Evolutionary conservation across 768 basidiomycete species (phyloP), one percentile per base, ranked within the genome.

Genomic region (Suillus americanus): DNA sequence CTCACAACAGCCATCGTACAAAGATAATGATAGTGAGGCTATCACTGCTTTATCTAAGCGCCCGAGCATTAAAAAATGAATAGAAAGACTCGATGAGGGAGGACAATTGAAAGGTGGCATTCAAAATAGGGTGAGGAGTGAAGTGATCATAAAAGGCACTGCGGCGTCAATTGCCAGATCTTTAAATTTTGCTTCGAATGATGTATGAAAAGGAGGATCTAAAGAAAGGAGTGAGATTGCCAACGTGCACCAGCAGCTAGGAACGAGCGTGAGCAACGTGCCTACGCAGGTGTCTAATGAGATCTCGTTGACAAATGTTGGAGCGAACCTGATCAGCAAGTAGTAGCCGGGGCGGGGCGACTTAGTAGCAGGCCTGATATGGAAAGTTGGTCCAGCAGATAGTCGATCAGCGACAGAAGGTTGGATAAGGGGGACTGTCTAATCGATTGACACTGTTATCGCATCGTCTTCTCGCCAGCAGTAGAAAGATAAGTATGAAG

Each of bases 191-290:
- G 12, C 57, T 59, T 59, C 40, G 38, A 59, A 59, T 59, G 57
- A 59, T 59, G 57, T 59, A 59, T 59, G 57, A 59, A 59, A 57
- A 55, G 8, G 38, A 20, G 18, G 12, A 6, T 43, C 25, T 28
- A 57, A 40, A 57, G 38, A 57, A 6, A 5, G 48, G 48, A 51
- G 50, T 10, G 23, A 9, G 23, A 57, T 28, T 40, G 56, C 30
- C 57, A 41, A 59, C 57, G 40, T 59, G 25, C 38, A 20, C 18
- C 55, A 23, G 55, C 14, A 23, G 7, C 14, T 10, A 40, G 25
- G 56, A 40, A 59, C 25, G 12, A 41, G 25, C 3, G 9, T 18
- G 37, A 57, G 37, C 9, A 57, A 57, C 56, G 38, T 57, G 38
- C 25, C 8, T 25, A 16, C 50, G 14, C 7, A 51, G 18, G 7